Percentiles rank a stretch among this genome's conserved stretches.
Evolutionary conservation across 345 rosid genomes (phyloP).

Genomic region (Pistacia integerrima): DNA sequence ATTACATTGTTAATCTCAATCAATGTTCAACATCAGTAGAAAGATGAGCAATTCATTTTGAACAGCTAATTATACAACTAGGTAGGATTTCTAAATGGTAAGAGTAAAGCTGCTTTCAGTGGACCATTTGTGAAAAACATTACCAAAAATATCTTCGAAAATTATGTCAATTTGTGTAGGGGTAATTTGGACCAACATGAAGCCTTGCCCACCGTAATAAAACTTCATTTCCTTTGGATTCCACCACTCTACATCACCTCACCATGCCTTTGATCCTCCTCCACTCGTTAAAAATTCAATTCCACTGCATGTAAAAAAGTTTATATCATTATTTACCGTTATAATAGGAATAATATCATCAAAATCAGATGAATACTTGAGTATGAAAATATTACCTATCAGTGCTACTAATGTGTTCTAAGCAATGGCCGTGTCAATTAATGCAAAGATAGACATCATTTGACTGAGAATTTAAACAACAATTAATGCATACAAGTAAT

Average conservation of each 20-base stretch:
- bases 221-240: conserved; percentile 12
- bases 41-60: too few species aligned
- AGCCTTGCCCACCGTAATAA: conserved; percentile 21
- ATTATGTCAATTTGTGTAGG: background rate
- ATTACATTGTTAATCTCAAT: too few species aligned
- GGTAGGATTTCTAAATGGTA: background rate
- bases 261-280: conserved; percentile 25
- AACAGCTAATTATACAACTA: too few species aligned
- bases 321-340: too few species aligned
- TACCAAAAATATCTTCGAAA: conserved; percentile 10
- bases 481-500: too few species aligned
- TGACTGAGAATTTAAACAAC: conserved; percentile 11
- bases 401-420: conserved; percentile 23
- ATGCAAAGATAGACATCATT: conserved; percentile 29
- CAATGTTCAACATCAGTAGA: too few species aligned
- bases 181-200: conserved; percentile 16
- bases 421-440: conserved; percentile 37
- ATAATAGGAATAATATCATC: background rate
- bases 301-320: background rate
- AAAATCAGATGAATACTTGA: background rate
- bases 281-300: conserved; percentile 24
- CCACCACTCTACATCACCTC: conserved; percentile 17
- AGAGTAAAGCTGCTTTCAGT: background rate
- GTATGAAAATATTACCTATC: conserved; percentile 17
- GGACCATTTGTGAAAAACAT: conserved; percentile 12